phyloP scores from a whole-genome alignment of 345 rosid species.

The Combretum micranthum region DNA sequence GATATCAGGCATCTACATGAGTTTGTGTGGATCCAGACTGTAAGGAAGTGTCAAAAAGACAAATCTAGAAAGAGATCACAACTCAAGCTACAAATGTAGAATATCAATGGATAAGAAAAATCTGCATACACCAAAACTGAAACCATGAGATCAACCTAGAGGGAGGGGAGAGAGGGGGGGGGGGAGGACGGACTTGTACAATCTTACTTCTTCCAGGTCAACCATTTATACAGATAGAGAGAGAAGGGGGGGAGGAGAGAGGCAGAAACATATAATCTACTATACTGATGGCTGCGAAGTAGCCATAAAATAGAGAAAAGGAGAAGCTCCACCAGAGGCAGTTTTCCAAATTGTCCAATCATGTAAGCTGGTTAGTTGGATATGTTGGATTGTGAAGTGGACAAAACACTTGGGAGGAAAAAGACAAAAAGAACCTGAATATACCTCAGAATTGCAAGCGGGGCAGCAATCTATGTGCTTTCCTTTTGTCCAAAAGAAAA shows the following conservation, averaged over 20 bases:
- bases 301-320: too few species aligned
- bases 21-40: too few species aligned
- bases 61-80: too few species aligned
- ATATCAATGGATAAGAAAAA: too few species aligned
- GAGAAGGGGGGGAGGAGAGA: neutral
- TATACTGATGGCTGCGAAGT: neutral
- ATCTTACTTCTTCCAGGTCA: slow-evolving; percentile 14
- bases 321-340: slow-evolving; percentile 1
- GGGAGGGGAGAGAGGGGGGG: too few species aligned
- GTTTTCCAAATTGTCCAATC: slow-evolving; percentile 1
- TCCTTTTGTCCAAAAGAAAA: neutral
- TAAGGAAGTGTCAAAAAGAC: too few species aligned
- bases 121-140: too few species aligned
- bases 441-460: too few species aligned
- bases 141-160: slow-evolving; percentile 2
- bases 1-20: too few species aligned
- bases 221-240: slow-evolving; percentile 6
- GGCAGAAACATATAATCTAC: slow-evolving; percentile 1
- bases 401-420: slow-evolving; percentile 2
- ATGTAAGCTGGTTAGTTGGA: slow-evolving; percentile 4
- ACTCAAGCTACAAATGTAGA: too few species aligned
- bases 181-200: neutral
- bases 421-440: neutral
- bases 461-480: neutral
- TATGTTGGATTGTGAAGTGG: neutral